Evolutionary conservation across 2,329 filamentous ascomycete species (phyloP), one percentile per base, ranked within the genome.

Genomic region (Paecilomyces variotii): DNA sequence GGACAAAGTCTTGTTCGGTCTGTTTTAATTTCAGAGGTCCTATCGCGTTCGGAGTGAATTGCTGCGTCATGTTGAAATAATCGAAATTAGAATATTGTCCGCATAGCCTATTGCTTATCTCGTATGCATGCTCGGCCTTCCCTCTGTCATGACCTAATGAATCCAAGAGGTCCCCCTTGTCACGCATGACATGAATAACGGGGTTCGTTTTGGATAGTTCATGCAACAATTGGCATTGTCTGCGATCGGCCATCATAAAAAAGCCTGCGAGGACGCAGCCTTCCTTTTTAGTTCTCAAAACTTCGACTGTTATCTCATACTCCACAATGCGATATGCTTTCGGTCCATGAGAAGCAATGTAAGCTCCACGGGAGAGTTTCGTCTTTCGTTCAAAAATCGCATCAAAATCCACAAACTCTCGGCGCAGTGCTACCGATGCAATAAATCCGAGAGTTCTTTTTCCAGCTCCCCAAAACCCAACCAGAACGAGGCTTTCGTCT

Each of bases 391-490:
- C 78, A 62, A 91, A 90, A 32, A 79, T 78, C 49, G 79, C 78
- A 60, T 90, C 87, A 49, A 84, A 79, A 58, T 90, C 87, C 56
- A 90, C 73, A 0, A 90, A 78, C 54, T 82, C 82, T 28, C 86
- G 79, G 57, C 83, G 82, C 71, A 89, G 84, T 54, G 86, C 86
- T 4, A 84, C 84, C 0, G 87, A 87, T 6, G 87, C 87, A 60
- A 91, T 88, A 54, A 91, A 81, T 11, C 85, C 87, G 7, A 91
- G 76, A 0, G 86, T 89, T 2, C 86, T 87, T 71, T 90, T 90
- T 25, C 88, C 88, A 24, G 86, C 83, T 5, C 87, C 88, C 19
- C 86, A 82, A 57, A 89, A 83, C 3, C 88, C 88, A 12, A 88
- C 80, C 7, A 91, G 78, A n/a, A 90, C 79, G 57, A 91, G 83